These are phyloP conservation scores for Exserohilum turcica DNA, from an alignment of 2,329 filamentous ascomycete genomes.

Conservation along the genomic window DNA sequence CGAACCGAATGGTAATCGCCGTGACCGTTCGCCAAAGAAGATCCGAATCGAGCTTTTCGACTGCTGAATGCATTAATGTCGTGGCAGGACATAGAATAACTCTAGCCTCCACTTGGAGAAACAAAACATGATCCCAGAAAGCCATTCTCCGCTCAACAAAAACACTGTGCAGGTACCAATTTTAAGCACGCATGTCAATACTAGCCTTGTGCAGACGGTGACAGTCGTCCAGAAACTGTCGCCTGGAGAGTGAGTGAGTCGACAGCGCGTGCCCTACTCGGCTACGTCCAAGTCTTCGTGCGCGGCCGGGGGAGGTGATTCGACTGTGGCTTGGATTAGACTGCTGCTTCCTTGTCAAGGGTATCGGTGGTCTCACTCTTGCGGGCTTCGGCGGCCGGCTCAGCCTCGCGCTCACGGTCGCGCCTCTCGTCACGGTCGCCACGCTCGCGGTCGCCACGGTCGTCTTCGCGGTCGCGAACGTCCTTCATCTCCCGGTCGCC, in stretches of 20 bases:
- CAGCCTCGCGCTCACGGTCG: slow-evolving; percentile 65
- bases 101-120: slow-evolving; percentile 31
- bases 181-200: slow-evolving; percentile 25
- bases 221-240: slow-evolving; percentile 14
- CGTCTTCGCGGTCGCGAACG: slow-evolving; percentile 65
- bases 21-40: slow-evolving; percentile 44
- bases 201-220: slow-evolving; percentile 22
- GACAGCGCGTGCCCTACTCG: slow-evolving; percentile 59
- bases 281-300: slow-evolving; percentile 97
- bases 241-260: slow-evolving; percentile 17
- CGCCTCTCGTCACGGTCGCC: slow-evolving; percentile 56
- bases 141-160: slow-evolving; percentile 31
- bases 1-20: slow-evolving; percentile 44
- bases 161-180: slow-evolving; percentile 32
- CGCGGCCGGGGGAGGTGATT: slow-evolving; percentile 74
- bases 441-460: slow-evolving; percentile 57
- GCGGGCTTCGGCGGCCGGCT: slow-evolving; percentile 82
- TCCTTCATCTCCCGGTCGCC: slow-evolving; percentile 59
- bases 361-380: slow-evolving; percentile 67
- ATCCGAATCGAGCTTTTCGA: slow-evolving; percentile 39
- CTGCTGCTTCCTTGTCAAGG: slow-evolving; percentile 24
- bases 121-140: slow-evolving; percentile 31
- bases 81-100: slow-evolving; percentile 31
- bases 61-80: slow-evolving; percentile 46
- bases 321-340: slow-evolving; percentile 57